These are phyloP conservation scores for Rhizomucor miehei DNA, from an alignment of 371 early-diverging fungal genomes.

Conservation along the genomic window DNA sequence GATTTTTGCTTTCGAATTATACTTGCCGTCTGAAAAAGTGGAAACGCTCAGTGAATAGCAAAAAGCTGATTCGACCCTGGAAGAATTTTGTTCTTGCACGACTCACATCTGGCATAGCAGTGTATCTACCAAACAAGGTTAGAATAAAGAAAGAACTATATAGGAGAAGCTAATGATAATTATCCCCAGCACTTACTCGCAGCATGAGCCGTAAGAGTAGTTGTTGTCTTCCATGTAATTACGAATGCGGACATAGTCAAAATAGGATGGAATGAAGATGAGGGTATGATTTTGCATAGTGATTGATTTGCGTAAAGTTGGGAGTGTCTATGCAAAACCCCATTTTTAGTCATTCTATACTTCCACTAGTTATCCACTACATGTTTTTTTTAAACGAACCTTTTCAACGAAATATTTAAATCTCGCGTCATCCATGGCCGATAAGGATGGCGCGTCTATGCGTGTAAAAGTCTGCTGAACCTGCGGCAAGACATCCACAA, in stretches of 20 bases:
- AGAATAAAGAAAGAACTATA: neutral
- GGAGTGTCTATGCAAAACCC: slow-evolving; percentile 37
- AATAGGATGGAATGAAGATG: slow-evolving; percentile 93
- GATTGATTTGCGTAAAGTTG: slow-evolving; percentile 57
- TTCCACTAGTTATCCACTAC: too few species aligned
- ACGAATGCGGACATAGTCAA: slow-evolving; percentile 92
- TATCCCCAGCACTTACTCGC: slow-evolving; percentile 82
- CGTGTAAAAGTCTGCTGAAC: slow-evolving; percentile 80
- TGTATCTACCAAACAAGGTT: slow-evolving; percentile 44
- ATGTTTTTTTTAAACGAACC: too few species aligned
- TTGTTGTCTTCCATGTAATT: slow-evolving; percentile 80
- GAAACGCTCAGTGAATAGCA: slow-evolving; percentile 90
- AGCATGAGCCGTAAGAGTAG: slow-evolving; percentile 72
- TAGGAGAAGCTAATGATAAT: too few species aligned
- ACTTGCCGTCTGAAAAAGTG: slow-evolving; percentile 86
- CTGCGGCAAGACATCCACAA: slow-evolving; percentile 74
- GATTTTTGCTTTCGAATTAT: neutral
- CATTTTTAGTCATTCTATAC: too few species aligned
- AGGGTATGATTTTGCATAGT: slow-evolving; percentile 71
- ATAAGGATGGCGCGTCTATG: slow-evolving; percentile 56
- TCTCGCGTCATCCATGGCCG: slow-evolving; percentile 73
- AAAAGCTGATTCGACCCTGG: slow-evolving; percentile 71
- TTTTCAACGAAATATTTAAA: slow-evolving; percentile 86
- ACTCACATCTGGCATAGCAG: slow-evolving; percentile 65
- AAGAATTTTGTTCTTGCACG: slow-evolving; percentile 78